These are phyloP conservation scores for Yamadazyma tumulicola DNA, from an alignment of 805 yeast species.

Conservation along the genomic window DNA sequence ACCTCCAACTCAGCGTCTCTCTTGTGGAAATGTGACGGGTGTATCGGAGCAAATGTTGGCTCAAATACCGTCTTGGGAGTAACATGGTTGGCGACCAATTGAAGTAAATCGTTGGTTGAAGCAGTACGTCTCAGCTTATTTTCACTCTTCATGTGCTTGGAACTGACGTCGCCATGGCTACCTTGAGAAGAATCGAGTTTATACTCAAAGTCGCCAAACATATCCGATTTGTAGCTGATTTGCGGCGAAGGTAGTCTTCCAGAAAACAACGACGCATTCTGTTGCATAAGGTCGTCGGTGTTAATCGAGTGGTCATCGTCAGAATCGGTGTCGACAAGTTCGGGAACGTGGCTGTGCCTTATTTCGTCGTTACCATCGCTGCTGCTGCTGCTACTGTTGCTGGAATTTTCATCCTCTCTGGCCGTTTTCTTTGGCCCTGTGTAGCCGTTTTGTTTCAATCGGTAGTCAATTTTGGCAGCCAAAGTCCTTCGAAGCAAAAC, in stretches of 20 bases:
- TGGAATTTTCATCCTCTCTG: background rate
- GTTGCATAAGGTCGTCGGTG: slow-evolving; percentile 28
- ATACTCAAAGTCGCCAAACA: slow-evolving; percentile 21
- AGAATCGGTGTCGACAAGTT: slow-evolving; percentile 19
- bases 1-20: slow-evolving; percentile 10
- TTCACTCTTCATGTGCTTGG: slow-evolving; percentile 5
- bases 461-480: slow-evolving; percentile 38
- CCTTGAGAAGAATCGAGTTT: slow-evolving; percentile 6
- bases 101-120: slow-evolving; percentile 13
- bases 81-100: slow-evolving; percentile 7
- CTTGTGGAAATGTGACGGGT: slow-evolving; percentile 2
- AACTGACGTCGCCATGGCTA: slow-evolving; percentile 6
- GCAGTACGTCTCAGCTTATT: slow-evolving; percentile 15
- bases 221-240: slow-evolving; percentile 27
- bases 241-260: slow-evolving; percentile 40
- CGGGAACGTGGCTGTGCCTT: slow-evolving; percentile 14
- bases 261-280: slow-evolving; percentile 28
- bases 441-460: slow-evolving; percentile 22
- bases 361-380: slow-evolving; percentile 8
- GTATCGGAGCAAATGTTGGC: background rate
- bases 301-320: slow-evolving; percentile 21
- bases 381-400: slow-evolving; percentile 1
- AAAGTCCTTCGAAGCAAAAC: slow-evolving; percentile 37
- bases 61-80: slow-evolving; percentile 7
- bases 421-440: background rate